A percentile compares a stretch with the other conserved stretches of the same genome.
phyloP scores from a whole-genome alignment of 176 grass and related monocot species.

The Chrysopogon serrulatus region DNA sequence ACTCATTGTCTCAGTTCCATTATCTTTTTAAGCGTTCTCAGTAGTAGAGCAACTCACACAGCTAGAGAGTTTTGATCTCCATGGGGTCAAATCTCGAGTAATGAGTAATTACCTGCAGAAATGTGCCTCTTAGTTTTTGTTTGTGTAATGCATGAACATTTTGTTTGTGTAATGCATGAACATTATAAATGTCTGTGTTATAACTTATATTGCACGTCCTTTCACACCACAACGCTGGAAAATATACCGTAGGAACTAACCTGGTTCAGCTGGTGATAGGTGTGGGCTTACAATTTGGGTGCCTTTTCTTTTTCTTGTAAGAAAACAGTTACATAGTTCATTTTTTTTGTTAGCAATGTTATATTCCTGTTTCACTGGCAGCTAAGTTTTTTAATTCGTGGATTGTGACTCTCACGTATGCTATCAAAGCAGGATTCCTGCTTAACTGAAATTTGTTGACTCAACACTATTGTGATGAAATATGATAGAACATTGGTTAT shows the following conservation, averaged over 20 bases:
- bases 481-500: background rate
- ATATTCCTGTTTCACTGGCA: background rate
- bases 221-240: background rate
- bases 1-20: background rate
- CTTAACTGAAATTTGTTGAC: background rate
- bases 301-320: background rate
- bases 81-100: background rate
- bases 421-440: background rate
- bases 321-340: background rate
- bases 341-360: background rate
- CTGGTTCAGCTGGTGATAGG: background rate
- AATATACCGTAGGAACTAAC: background rate
- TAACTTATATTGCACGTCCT: background rate
- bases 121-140: background rate
- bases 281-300: background rate
- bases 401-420: background rate
- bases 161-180: no score
- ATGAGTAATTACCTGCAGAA: background rate
- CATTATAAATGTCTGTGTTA: background rate
- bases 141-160: background rate
- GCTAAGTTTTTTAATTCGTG: background rate
- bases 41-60: background rate
- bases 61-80: background rate
- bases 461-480: background rate
- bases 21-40: background rate